Evolutionary conservation across 2,329 filamentous ascomycete genomes (phyloP).

Genomic region (Helminthosporium solani): DNA sequence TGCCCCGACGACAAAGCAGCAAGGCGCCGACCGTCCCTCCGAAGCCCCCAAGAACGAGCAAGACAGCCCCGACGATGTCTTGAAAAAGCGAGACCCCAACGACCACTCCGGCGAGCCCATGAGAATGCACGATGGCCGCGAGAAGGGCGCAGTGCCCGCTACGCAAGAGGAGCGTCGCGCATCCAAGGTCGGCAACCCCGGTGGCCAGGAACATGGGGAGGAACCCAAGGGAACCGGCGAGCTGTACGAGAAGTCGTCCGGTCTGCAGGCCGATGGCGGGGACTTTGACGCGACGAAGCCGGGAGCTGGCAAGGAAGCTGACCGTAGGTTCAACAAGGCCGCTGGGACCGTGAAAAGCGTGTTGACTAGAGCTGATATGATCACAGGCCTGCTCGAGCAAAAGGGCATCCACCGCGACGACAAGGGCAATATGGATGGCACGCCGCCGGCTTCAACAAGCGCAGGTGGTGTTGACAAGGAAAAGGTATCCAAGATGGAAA

Average conservation of each 20-base stretch:
- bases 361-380: slow-evolving; percentile 37
- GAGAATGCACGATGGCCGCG: slow-evolving; percentile 22
- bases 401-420: slow-evolving; percentile 49
- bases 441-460: slow-evolving; percentile 10
- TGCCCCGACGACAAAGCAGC: slow-evolving; percentile 29
- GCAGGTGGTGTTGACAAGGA: slow-evolving; percentile 26
- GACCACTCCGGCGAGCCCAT: slow-evolving; percentile 29
- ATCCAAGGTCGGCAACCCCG: slow-evolving; percentile 19
- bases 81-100: slow-evolving; percentile 20
- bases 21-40: slow-evolving; percentile 37
- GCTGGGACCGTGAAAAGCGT: slow-evolving; percentile 12
- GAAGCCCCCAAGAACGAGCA: slow-evolving; percentile 29
- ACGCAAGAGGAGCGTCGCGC: slow-evolving; percentile 15
- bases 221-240: slow-evolving; percentile 52
- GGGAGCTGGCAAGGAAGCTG: slow-evolving; percentile 60
- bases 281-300: slow-evolving; percentile 62
- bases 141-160: slow-evolving; percentile 1
- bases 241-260: slow-evolving; percentile 58
- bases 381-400: slow-evolving; percentile 55
- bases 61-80: slow-evolving; percentile 18
- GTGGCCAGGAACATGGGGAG: slow-evolving; percentile 26
- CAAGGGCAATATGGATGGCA: slow-evolving; percentile 19
- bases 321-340: slow-evolving; percentile 51
- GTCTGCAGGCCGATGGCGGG: slow-evolving; percentile 64
- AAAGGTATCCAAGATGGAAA: slow-evolving; percentile 60